phyloP scores from a whole-genome alignment of 352 stramenopile genomes.

The Globisporangium parvum region DNA sequence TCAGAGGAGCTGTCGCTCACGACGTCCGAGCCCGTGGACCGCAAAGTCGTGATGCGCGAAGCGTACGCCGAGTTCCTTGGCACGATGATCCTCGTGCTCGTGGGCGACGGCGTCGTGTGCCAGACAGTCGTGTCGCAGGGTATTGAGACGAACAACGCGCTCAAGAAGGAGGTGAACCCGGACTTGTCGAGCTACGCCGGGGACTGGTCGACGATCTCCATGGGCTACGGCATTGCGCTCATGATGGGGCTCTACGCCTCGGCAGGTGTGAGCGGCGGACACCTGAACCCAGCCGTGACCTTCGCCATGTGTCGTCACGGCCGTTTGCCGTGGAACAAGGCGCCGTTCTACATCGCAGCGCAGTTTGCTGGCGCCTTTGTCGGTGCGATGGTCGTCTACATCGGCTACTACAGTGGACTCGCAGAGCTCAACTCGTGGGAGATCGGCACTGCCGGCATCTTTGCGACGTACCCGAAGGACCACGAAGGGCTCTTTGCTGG shows the following conservation, averaged over 20 bases:
- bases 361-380: constrained; percentile 63
- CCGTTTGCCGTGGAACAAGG: constrained; percentile 55
- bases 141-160: constrained; percentile 43
- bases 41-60: constrained; percentile 20
- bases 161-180: constrained; percentile 39
- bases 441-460: constrained; percentile 59
- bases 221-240: constrained; percentile 64
- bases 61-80: constrained; percentile 46
- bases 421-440: constrained; percentile 54
- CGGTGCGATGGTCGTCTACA: constrained; percentile 55
- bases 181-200: constrained; percentile 49
- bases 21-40: constrained; percentile 33
- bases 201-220: constrained; percentile 64
- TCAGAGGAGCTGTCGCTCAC: constrained; percentile 47
- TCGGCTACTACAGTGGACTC: constrained; percentile 55
- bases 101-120: constrained; percentile 46
- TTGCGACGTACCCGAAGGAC: constrained; percentile 66
- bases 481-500: constrained; percentile 52
- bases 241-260: constrained; percentile 68
- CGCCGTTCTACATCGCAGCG: constrained; percentile 52
- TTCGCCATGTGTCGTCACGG: constrained; percentile 61
- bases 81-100: constrained; percentile 56
- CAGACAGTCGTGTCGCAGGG: constrained; percentile 61
- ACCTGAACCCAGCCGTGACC: constrained; percentile 67
- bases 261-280: constrained; percentile 55